phyloP scores from a whole-genome alignment of 495 filamentous ascomycete genomes.

The Tuber calosporum region DNA sequence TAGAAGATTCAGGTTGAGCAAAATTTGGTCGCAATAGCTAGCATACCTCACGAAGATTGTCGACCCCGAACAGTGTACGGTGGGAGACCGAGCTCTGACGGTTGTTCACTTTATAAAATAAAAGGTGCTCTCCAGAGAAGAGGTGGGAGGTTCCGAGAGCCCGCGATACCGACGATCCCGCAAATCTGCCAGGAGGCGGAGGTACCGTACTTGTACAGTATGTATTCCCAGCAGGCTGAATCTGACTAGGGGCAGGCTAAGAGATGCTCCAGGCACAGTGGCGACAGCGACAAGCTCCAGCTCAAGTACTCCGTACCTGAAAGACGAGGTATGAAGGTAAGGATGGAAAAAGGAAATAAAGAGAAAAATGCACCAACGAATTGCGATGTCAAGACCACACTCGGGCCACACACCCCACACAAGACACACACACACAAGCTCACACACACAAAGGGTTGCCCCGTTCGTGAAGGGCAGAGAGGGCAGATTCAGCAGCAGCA shows the following conservation, averaged over 20 bases:
- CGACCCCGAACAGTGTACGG: background rate
- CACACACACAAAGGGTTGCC: constrained; percentile 22
- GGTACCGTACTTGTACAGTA: too few species aligned
- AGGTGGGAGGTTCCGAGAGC: constrained; percentile 30
- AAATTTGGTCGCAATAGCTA: background rate
- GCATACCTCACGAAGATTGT: constrained; percentile 1
- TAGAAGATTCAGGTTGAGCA: background rate
- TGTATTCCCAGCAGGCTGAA: constrained; percentile 29
- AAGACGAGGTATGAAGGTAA: constrained; percentile 5
- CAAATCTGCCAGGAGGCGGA: constrained; percentile 34
- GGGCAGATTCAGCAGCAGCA: background rate
- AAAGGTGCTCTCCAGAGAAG: constrained; percentile 18
- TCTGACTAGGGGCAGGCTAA: constrained; percentile 23
- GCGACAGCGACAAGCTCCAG: constrained; percentile 17
- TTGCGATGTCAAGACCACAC: constrained; percentile 31
- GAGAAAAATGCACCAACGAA: constrained; percentile 29
- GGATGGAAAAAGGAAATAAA: constrained; percentile 18
- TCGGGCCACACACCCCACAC: background rate
- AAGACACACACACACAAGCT: background rate
- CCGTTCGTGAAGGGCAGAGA: constrained; percentile 27
- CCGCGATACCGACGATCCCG: constrained; percentile 35
- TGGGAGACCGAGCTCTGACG: constrained; percentile 16
- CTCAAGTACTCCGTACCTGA: constrained; percentile 25
- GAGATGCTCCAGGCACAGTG: constrained; percentile 24
- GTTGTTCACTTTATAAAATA: constrained; percentile 30